Percentiles rank a stretch among this genome's conserved stretches.
Evolutionary conservation across 805 yeast species (phyloP).

Genomic region (Scheffersomyces stipitis): DNA sequence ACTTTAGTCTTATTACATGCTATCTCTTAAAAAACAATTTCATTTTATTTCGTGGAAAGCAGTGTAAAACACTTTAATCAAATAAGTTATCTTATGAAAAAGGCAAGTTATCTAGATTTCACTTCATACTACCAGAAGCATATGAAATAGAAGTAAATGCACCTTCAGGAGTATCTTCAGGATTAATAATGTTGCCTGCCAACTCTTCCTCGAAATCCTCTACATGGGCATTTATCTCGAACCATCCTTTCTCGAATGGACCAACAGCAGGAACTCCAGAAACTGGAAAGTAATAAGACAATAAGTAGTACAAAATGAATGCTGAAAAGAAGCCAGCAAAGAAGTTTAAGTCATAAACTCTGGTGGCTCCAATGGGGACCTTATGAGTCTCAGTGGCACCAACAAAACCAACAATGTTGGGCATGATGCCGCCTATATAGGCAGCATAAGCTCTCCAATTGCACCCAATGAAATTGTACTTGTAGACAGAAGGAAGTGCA

Average conservation of each 20-base stretch:
- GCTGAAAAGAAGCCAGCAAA: slow-evolving; percentile 72
- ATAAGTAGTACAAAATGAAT: slow-evolving; percentile 50
- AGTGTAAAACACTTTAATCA: too few relatives aligned
- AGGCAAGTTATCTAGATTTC: too few relatives aligned
- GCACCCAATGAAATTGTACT: slow-evolving; percentile 60
- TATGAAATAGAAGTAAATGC: too few relatives aligned
- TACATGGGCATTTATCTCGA: slow-evolving; percentile 61
- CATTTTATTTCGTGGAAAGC: too few relatives aligned
- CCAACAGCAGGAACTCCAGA: slow-evolving; percentile 32
- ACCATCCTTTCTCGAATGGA: slow-evolving; percentile 57
- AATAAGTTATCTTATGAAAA: too few relatives aligned
- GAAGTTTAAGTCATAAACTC: slow-evolving; percentile 71
- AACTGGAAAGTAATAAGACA: slow-evolving; percentile 56
- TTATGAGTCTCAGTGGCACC: slow-evolving; percentile 68
- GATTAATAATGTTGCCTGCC: slow-evolving; percentile 26
- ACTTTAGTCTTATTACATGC: too few relatives aligned
- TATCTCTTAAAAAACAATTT: too few relatives aligned
- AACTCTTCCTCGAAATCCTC: slow-evolving; percentile 56
- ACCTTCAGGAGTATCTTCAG: too few relatives aligned
- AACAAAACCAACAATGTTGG: slow-evolving; percentile 85
- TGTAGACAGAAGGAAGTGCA: slow-evolving; percentile 44
- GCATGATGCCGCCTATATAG: slow-evolving; percentile 75
- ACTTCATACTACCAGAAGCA: too few relatives aligned
- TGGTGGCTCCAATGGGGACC: slow-evolving; percentile 78
- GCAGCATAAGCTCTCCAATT: slow-evolving; percentile 87